phyloP scores from a whole-genome alignment of 2,329 filamentous ascomycete species.

The Daldinia sp. region DNA sequence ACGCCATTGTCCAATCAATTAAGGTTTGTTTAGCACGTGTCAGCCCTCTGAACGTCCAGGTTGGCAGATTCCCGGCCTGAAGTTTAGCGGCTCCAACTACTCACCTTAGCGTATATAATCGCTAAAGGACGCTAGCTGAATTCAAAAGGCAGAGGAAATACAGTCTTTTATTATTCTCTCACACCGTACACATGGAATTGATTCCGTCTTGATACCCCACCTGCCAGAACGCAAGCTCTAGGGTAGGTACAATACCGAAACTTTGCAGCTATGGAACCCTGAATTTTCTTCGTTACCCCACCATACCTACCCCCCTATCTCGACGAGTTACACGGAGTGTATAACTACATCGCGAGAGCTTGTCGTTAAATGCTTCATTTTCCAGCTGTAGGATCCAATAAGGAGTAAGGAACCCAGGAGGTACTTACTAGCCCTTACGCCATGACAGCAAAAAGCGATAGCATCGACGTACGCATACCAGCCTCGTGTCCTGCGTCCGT shows the following conservation, averaged over 20 bases:
- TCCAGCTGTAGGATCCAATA: background rate
- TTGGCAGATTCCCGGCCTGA: conserved; percentile 7
- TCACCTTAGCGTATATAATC: conserved; percentile 12
- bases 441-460: conserved; percentile 51
- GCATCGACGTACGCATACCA: conserved; percentile 62
- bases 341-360: background rate
- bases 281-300: conserved; percentile 29
- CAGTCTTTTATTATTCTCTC: conserved; percentile 1
- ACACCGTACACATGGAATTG: conserved; percentile 10
- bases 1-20: conserved; percentile 33
- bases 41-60: conserved; percentile 16
- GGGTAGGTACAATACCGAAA: background rate
- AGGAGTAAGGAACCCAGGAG: background rate
- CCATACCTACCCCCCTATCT: conserved; percentile 14
- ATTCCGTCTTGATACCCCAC: conserved; percentile 28
- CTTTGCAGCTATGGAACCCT: conserved; percentile 8
- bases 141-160: conserved; percentile 17
- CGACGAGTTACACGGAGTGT: background rate
- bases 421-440: background rate
- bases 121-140: conserved; percentile 5
- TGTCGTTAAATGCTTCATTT: background rate
- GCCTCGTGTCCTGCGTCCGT: conserved; percentile 59
- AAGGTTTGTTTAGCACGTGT: conserved; percentile 27
- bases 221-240: background rate
- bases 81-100: conserved; percentile 15